phyloP scores from a whole-genome alignment of 345 rosid genomes.

The Boechera divaricarpa region DNA sequence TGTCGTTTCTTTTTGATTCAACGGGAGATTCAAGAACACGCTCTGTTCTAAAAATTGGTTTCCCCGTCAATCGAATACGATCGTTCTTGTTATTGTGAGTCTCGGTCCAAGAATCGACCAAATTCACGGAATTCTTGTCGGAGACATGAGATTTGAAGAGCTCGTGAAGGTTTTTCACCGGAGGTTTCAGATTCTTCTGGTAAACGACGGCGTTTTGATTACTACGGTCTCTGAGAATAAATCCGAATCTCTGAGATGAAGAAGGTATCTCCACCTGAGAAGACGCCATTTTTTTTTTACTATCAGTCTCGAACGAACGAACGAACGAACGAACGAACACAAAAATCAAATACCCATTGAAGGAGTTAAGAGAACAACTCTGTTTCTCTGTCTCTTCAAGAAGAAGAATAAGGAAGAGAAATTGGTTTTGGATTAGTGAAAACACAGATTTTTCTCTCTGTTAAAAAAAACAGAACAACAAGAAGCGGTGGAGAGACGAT shows the following conservation, averaged over 20 bases:
- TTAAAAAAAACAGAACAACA: slow-evolving; percentile 17
- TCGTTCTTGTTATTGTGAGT: neutral
- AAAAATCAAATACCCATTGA: neutral
- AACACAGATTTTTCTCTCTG: slow-evolving; percentile 19
- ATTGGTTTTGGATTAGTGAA: slow-evolving; percentile 27
- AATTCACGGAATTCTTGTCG: slow-evolving; percentile 35
- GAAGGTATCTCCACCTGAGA: slow-evolving; percentile 65
- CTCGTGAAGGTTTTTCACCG: slow-evolving; percentile 48
- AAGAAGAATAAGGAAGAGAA: slow-evolving; percentile 14
- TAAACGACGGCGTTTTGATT: slow-evolving; percentile 50
- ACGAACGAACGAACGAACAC: too few species aligned
- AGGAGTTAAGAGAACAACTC: neutral
- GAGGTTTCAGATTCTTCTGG: slow-evolving; percentile 55
- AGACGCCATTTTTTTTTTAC: slow-evolving; percentile 57
- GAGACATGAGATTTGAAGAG: slow-evolving; percentile 35
- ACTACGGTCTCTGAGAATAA: slow-evolving; percentile 60
- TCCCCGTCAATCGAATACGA: neutral
- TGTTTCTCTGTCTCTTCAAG: slow-evolving; percentile 21
- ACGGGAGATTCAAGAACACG: neutral
- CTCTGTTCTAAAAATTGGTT: neutral
- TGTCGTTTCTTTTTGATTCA: slow-evolving; percentile 29
- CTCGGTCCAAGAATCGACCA: slow-evolving; percentile 39
- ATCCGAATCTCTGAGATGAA: slow-evolving; percentile 57
- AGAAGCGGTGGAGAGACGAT: slow-evolving; percentile 36
- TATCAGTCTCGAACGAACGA: neutral